phyloP scores from a whole-genome alignment of 768 basidiomycete genomes.

The Lepiota venenata region DNA sequence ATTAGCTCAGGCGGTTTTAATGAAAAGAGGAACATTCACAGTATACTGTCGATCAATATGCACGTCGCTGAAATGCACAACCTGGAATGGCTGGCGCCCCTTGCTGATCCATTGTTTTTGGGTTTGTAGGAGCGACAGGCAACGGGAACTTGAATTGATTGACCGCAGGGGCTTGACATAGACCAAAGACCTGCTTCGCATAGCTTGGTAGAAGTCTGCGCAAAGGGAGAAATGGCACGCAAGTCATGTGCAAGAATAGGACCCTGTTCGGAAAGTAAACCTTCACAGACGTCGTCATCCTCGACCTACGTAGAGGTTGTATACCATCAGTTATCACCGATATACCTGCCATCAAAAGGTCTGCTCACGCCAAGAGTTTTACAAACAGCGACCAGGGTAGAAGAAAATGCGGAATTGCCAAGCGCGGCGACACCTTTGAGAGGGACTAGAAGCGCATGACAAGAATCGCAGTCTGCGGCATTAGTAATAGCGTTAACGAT shows the following conservation, averaged over 20 bases:
- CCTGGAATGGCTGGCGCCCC: constrained; percentile 45
- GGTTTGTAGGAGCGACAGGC: constrained; percentile 34
- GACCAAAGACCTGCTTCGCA: constrained; percentile 52
- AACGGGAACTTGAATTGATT: constrained; percentile 41
- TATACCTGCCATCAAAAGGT: background rate
- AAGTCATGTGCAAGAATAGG: constrained; percentile 58
- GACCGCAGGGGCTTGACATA: constrained; percentile 48
- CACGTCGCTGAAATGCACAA: constrained; percentile 60
- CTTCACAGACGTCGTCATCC: constrained; percentile 57
- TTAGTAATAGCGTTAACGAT: constrained; percentile 40
- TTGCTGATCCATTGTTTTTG: constrained; percentile 30
- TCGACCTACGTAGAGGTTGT: constrained; percentile 32
- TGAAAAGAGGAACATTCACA: constrained; percentile 24
- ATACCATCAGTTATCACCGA: no score
- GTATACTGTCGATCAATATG: constrained; percentile 58
- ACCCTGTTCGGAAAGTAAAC: constrained; percentile 45
- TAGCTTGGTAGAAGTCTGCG: constrained; percentile 49
- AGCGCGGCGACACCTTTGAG: constrained; percentile 43
- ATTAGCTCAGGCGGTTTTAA: background rate
- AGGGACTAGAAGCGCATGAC: constrained; percentile 46
- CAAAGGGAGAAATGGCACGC: constrained; percentile 41
- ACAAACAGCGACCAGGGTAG: constrained; percentile 43
- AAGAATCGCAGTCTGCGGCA: constrained; percentile 47
- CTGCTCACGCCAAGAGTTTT: constrained; percentile 33
- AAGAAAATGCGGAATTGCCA: constrained; percentile 45